Evolutionary conservation across 768 basidiomycete species (phyloP).

Genomic region (Tephrocybe sp.): DNA sequence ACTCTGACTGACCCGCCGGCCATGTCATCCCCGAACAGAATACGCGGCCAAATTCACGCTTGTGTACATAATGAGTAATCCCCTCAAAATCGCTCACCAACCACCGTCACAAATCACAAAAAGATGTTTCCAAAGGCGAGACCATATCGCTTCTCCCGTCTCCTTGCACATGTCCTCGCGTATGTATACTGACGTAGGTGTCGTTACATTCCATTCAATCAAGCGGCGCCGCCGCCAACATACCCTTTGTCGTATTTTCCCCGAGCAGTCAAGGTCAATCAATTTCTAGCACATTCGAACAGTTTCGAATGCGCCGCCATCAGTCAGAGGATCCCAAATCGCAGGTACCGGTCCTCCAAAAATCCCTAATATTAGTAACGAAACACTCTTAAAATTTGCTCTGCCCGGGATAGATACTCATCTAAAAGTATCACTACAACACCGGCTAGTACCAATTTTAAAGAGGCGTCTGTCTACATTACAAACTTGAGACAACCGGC

Average conservation of each 20-base stretch:
- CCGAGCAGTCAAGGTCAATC: background rate
- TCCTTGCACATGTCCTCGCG: too few species aligned
- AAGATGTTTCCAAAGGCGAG: too few species aligned
- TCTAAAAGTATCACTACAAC: background rate
- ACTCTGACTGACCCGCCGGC: background rate
- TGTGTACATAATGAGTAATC: too few species aligned
- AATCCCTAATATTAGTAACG: background rate
- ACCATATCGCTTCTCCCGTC: too few species aligned
- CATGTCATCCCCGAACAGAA: background rate
- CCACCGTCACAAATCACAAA: too few species aligned
- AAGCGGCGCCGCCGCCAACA: background rate
- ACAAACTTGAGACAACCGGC: background rate
- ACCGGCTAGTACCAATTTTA: background rate
- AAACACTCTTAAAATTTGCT: background rate
- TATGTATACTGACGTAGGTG: too few species aligned
- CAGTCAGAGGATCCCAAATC: constrained; percentile 1
- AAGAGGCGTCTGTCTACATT: background rate
- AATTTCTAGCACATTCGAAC: constrained; percentile 13
- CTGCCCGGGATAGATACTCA: background rate
- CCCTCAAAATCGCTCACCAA: too few species aligned
- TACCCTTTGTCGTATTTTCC: constrained; percentile 9
- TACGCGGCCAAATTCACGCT: background rate
- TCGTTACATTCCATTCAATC: too few species aligned
- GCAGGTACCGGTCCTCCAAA: constrained; percentile 6
- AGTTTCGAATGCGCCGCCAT: constrained; percentile 4